Base-by-base conservation (phyloP, 2,329 filamentous ascomycete genomes). In the Alternaria sp. region DNA sequence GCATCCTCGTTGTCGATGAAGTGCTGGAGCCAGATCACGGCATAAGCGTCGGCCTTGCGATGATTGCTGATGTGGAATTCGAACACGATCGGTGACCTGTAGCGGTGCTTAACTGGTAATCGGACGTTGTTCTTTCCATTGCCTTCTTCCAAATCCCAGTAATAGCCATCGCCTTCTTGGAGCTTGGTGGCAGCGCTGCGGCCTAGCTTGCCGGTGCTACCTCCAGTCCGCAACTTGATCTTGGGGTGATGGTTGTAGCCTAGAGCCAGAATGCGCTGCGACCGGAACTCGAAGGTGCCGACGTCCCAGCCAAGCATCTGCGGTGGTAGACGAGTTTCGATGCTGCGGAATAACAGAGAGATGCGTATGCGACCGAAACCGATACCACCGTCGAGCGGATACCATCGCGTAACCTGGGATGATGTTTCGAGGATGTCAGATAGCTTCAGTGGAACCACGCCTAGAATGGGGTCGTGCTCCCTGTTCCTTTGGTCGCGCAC, bases 321-420 rank as follows among this genome's bases (percentile, higher is more conserved):
- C 0, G 92, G 92, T n/a, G 94, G 94, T 1, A 98, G 85, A 49
- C 89, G 89, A 57, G 95, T 91, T 78, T 97, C 94, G 46, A 97
- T 88, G 26, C 92, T 94, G 26, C 95, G 90, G 87, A 97, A 97
- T 4, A 98, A 86, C 4, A 98, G 81, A 1, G 93, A 97, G 69
- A 99, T 91, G 44, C 94, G 90, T 63, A 97, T 87, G 8, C 95
- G 91, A 43, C 96, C 96, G 68, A 96, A 98, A 1, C 96, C 83
- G 66, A 98, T 90, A 11, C 96, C 96, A 21, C 95, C 96, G 75
- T 97, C 94, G 0, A 99, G 86, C n/a, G 96, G 95, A 78, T 97
- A 98, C 94, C 94, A 97, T 63, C 94, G 86, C 3, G 94, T 96
- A 58, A 90, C 87, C 78, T 98, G 93, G 47, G 93, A 97, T 69